These are phyloP conservation scores for Cubamyces lactineus DNA, from an alignment of 768 basidiomycete species.

Conservation along the genomic window DNA sequence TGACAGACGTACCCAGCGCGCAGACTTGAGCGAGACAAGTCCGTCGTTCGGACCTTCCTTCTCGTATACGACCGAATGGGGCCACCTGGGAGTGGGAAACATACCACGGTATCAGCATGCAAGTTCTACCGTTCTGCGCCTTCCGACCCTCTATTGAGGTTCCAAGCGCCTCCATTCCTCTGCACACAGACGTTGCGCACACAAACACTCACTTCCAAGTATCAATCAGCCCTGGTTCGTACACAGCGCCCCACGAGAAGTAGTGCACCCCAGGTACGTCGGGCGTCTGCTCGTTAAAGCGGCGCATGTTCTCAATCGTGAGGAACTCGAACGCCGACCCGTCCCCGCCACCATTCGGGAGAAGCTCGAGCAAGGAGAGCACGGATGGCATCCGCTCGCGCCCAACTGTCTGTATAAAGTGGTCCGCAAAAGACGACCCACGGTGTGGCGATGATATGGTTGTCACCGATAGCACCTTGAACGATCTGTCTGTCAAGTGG, in stretches of 20 bases:
- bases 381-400: constrained; percentile 67
- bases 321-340: constrained; percentile 92
- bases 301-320: constrained; percentile 81
- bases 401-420: constrained; percentile 80
- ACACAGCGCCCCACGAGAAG: constrained; percentile 94
- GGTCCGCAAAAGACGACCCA: constrained; percentile 92
- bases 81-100: constrained; percentile 44
- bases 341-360: constrained; percentile 92
- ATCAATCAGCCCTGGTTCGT: constrained; percentile 88
- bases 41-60: constrained; percentile 96
- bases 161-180: background rate
- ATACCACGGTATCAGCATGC: background rate
- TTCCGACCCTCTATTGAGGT: background rate
- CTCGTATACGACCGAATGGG: constrained; percentile 79
- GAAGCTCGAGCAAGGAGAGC: constrained; percentile 74
- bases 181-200: background rate
- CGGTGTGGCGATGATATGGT: constrained; percentile 96
- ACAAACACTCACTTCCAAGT: constrained; percentile 66
- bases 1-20: constrained; percentile 66
- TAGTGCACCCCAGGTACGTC: constrained; percentile 82
- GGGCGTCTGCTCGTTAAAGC: constrained; percentile 86
- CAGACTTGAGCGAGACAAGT: constrained; percentile 84
- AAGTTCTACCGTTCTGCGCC: background rate
- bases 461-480: constrained; percentile 84
- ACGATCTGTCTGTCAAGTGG: constrained; percentile 74